A percentile compares a stretch with the other conserved stretches of the same genome.
Evolutionary conservation across 176 grass and related monocot species (phyloP).

Genomic region (Phoenix roebelenii): DNA sequence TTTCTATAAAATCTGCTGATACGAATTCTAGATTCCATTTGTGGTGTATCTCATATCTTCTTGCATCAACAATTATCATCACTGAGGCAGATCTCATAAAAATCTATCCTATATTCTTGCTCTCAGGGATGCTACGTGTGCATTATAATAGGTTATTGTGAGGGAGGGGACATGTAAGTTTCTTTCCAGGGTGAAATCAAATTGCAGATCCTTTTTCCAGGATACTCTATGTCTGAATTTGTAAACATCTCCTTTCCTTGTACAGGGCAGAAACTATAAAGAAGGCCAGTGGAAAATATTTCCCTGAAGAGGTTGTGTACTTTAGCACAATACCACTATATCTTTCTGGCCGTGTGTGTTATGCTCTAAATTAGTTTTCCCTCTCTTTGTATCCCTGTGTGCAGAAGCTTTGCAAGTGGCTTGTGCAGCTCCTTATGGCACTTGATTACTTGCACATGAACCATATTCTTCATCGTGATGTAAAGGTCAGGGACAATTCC

Average conservation of each 20-base stretch:
- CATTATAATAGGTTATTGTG: constrained; percentile 91
- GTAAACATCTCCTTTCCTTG: constrained; percentile 4
- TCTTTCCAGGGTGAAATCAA: constrained; percentile 9
- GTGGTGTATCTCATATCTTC: background rate
- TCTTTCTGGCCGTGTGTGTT: too few species aligned
- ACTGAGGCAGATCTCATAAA: too few species aligned
- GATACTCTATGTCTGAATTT: constrained; percentile 9
- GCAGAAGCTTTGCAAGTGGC: constrained; percentile 93
- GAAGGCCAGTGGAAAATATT: constrained; percentile 59
- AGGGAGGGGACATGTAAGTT: constrained; percentile 98
- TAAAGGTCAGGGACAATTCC: constrained; percentile 48
- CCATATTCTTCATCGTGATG: constrained; percentile 96
- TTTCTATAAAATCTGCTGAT: background rate
- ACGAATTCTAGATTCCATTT: background rate
- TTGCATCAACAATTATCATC: too few species aligned
- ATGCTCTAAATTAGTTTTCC: too few species aligned
- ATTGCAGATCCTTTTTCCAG: constrained; percentile 8
- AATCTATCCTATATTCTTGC: background rate
- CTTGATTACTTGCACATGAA: constrained; percentile 91
- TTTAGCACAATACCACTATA: background rate
- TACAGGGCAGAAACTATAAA: constrained; percentile 88
- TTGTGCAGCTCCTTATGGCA: constrained; percentile 90
- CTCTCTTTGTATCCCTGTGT: background rate
- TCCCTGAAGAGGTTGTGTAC: constrained; percentile 69
- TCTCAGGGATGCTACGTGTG: constrained; percentile 97